Evolutionary conservation across 2,329 filamentous ascomycete species (phyloP), one percentile per base, ranked within the genome.

Genomic region (Colletotrichum sp.): DNA sequence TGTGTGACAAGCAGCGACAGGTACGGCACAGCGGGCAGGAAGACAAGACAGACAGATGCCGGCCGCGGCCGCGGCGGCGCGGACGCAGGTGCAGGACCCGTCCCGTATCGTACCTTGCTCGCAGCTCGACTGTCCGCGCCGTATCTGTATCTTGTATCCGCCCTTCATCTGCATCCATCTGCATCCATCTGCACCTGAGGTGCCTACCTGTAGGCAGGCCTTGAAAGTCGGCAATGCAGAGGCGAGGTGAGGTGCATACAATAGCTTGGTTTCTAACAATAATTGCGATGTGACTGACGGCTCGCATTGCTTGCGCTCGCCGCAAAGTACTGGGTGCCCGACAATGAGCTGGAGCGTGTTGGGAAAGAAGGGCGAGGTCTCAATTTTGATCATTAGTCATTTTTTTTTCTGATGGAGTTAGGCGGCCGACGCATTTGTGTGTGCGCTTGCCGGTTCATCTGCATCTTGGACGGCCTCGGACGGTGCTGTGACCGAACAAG

Each of bases 401-500:
- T 52, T 52, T n/a, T 52, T n/a, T 24, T 38, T 24, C 43, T 13
- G n/a, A 24, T 32, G 56, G 56, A 16, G 56, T 32, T n/a, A 59
- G 56, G 30, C 56, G 16, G 56, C 43, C 43, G 56, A 59, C 26
- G 6, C 30, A 38, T 65, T 9, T 65, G 59, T 62, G 38, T 14
- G 28, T 43, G 48, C 26, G 59, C 67, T 34, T 43, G 32, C 48
- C 26, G n/a, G 43, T 58, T 32, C 48, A 68, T 72, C 34, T 43
- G 32, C 48, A 43, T 65, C 70, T 64, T 62, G 73, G 70, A 58
- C 36, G 72, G 48, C 73, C 75, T 77, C 75, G 75, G 75, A 75
- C 73, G 48, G 48, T 58, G 75, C 75, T 75, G 75, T 77, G 75
- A 77, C 75, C 36, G 28, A 59, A 26, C 30, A 65, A 56, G 75